A percentile compares a stretch with the other conserved stretches of the same genome.
These are phyloP conservation scores for Clavispora carvajalis DNA, from an alignment of 805 yeast genomes.

Conservation along the genomic window DNA sequence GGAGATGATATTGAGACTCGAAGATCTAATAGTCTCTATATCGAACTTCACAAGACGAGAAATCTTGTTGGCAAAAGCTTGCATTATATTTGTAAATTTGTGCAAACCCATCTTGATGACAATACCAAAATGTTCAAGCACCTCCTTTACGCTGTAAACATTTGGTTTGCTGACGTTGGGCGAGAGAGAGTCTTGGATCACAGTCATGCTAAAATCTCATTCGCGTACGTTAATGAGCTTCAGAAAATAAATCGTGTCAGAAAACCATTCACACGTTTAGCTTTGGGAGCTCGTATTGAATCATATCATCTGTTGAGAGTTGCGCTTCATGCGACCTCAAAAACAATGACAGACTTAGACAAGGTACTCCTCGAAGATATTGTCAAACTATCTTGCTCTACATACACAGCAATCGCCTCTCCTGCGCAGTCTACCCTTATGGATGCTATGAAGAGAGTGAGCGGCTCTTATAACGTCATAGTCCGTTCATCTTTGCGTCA, in stretches of 20 bases:
- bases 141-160: slow-evolving; percentile 56
- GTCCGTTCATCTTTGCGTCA: slow-evolving; percentile 45
- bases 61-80: slow-evolving; percentile 56
- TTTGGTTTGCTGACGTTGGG: slow-evolving; percentile 81
- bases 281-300: slow-evolving; percentile 70
- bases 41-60: slow-evolving; percentile 55
- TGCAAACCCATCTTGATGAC: slow-evolving; percentile 50
- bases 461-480: slow-evolving; percentile 58
- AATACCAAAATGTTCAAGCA: slow-evolving; percentile 60
- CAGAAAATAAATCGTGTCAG: slow-evolving; percentile 60
- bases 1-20: slow-evolving; percentile 48
- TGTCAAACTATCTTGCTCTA: slow-evolving; percentile 57
- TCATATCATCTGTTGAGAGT: slow-evolving; percentile 73
- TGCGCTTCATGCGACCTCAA: slow-evolving; percentile 62
- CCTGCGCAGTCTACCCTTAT: slow-evolving; percentile 66
- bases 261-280: slow-evolving; percentile 71
- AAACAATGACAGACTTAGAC: slow-evolving; percentile 66
- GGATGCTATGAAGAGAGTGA: slow-evolving; percentile 63
- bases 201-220: slow-evolving; percentile 52
- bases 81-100: slow-evolving; percentile 48
- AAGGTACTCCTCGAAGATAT: slow-evolving; percentile 59
- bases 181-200: slow-evolving; percentile 57
- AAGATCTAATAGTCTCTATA: slow-evolving; percentile 25
- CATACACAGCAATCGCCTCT: slow-evolving; percentile 62
- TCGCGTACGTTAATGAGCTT: slow-evolving; percentile 49